These are phyloP conservation scores for Iris macrosiphon DNA, from an alignment of 106 monocot genomes.

Conservation along the genomic window DNA sequence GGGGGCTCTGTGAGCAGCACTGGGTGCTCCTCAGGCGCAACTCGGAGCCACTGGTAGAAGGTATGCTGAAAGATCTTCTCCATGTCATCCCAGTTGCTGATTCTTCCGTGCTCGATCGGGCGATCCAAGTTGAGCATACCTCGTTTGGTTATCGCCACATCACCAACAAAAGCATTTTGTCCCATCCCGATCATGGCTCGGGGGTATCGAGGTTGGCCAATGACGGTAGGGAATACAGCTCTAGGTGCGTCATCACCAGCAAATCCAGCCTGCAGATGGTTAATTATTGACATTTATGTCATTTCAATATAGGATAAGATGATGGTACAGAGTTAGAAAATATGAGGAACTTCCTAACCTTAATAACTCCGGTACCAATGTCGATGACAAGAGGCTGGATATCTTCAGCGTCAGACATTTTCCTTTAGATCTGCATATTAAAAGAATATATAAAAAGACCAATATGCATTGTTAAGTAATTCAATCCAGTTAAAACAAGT, in stretches of 20 bases:
- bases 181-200: slow-evolving; percentile 59
- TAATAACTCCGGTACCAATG: too few species aligned
- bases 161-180: slow-evolving; percentile 42
- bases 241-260: slow-evolving; percentile 54
- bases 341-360: too few species aligned
- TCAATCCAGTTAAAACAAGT: too few species aligned
- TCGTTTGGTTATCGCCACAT: slow-evolving; percentile 44
- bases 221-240: slow-evolving; percentile 43
- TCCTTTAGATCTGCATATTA: too few species aligned
- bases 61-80: slow-evolving; percentile 41
- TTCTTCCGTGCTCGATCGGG: slow-evolving; percentile 56
- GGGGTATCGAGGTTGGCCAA: slow-evolving; percentile 39
- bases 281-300: too few species aligned
- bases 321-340: too few species aligned
- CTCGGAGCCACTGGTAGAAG: slow-evolving; percentile 11
- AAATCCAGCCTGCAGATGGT: slow-evolving; percentile 32
- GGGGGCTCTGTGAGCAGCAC: slow-evolving; percentile 52
- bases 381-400: too few species aligned
- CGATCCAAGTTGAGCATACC: slow-evolving; percentile 52
- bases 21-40: slow-evolving; percentile 39
- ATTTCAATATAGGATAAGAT: too few species aligned
- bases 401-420: too few species aligned
- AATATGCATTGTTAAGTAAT: too few species aligned
- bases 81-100: slow-evolving; percentile 61
- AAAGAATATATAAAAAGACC: too few species aligned